Evolutionary conservation across 2,329 filamentous ascomycete genomes (phyloP), one percentile per base, ranked within the genome.

Genomic region (Blastomyces parvus): DNA sequence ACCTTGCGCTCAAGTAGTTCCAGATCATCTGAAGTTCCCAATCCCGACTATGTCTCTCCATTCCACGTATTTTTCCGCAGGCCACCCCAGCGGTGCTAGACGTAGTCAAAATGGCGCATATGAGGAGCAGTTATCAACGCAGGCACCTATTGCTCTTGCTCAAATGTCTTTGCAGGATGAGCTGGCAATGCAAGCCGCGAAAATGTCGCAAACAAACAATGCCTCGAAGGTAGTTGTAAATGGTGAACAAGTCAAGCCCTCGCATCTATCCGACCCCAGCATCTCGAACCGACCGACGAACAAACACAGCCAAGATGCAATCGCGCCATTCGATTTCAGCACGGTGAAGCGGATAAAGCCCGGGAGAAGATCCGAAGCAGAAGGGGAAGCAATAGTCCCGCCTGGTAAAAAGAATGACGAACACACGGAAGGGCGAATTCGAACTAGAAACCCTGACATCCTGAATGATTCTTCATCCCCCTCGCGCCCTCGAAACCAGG

Each of bases 101-200:
- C 65, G 66, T 17, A 40, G 33, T n/a, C 38, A 30, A 7, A 67
- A 70, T 38, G 68, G 64, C 27, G 71, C 69, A 56, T 67, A 68
- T 5, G 75, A 76, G 42, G 67, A 69, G 5, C 70, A 75, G 14
- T 67, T 77, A 33, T 77, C 76, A 0, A 78, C 77, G 0, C 77
- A 78, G 63, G 74, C 74, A 30, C 76, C 76, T 19, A 64, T 77
- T 30, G 63, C 72, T 1, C 71, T 73, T 48, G 76, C 76, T 7
- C 76, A 77, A 62, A 72, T 68, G 38, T 75, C 74, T 1, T 76
- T 78, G 36, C 74, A 77, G 59, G 71, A 76, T 27, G 75, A 76
- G 53, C 59, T 78, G 11, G 67, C 70, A 11, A 77, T 71, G 30
- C 72, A 72, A 4, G 67, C 64, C 6, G 22, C 9, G 9, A 25